Evolutionary conservation across 108 stramenopile genomes (phyloP).

Genomic region (Schizochytrium sp.): DNA sequence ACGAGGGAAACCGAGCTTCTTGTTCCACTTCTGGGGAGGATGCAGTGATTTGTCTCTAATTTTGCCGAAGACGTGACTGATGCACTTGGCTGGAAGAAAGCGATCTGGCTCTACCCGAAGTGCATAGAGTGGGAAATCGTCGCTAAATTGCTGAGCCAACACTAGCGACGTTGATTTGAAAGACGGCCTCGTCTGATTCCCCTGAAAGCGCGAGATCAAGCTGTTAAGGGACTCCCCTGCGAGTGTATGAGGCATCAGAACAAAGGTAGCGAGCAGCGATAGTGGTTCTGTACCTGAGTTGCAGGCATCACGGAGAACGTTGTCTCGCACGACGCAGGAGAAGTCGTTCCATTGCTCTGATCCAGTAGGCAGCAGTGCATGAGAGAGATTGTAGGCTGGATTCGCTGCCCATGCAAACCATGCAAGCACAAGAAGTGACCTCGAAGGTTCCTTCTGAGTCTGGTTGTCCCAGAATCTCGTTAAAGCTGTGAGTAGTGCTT

Average conservation of each 20-base stretch:
- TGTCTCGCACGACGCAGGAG: conserved; percentile 16
- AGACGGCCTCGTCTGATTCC: not conserved
- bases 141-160: not conserved
- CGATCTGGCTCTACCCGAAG: conserved; percentile 38
- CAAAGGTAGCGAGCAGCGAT: conserved; percentile 56
- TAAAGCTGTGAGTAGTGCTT: not conserved
- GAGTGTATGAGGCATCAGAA: conserved; percentile 55
- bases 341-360: conserved; percentile 44
- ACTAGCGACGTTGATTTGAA: not conserved
- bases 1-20: conserved; percentile 50
- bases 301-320: conserved; percentile 48
- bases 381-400: conserved; percentile 31
- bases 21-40: not conserved
- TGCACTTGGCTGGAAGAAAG: not conserved
- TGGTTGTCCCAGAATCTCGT: not conserved
- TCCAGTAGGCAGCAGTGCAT: not conserved
- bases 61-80: conserved; percentile 46
- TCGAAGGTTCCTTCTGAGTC: not conserved
- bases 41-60: conserved; percentile 9
- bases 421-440: conserved; percentile 24
- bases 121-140: conserved; percentile 25
- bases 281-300: conserved; percentile 20
- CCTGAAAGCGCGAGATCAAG: not conserved
- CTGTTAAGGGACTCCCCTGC: conserved; percentile 25
- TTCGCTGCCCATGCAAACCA: conserved; percentile 56